phyloP scores from a whole-genome alignment of 1,139 yeast genomes.

The Geotrichum siamense region DNA sequence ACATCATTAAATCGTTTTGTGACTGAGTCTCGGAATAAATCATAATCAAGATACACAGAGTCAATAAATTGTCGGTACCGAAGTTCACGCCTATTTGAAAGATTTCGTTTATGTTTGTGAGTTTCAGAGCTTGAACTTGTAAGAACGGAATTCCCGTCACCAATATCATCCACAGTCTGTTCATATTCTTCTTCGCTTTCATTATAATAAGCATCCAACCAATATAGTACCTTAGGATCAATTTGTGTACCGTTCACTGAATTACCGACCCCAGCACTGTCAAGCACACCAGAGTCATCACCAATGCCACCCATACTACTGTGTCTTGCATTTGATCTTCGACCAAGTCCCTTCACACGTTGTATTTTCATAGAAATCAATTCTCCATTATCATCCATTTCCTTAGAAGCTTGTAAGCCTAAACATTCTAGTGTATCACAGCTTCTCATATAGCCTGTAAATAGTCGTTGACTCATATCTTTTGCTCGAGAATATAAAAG shows the following conservation, averaged over 20 bases:
- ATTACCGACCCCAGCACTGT: conserved; percentile 16
- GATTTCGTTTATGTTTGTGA: conserved; percentile 7
- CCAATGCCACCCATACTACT: conserved; percentile 16
- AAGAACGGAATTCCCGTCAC: conserved; percentile 1
- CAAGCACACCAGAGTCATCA: conserved; percentile 15
- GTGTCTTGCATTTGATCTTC: conserved; percentile 18
- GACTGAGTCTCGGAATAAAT: conserved; percentile 56
- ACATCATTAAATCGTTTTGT: conserved; percentile 79
- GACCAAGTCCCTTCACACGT: conserved; percentile 32
- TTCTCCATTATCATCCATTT: conserved; percentile 27
- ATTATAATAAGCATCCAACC: conserved; percentile 27
- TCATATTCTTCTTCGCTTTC: conserved; percentile 18
- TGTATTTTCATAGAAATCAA: conserved; percentile 27
- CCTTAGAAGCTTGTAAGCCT: conserved; percentile 49
- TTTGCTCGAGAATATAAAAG: conserved; percentile 27
- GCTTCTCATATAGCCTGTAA: conserved; percentile 39
- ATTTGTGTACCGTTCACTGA: conserved; percentile 12
- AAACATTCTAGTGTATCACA: conserved; percentile 65
- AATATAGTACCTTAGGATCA: conserved; percentile 27
- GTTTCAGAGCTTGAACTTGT: conserved; percentile 5
- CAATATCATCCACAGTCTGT: conserved; percentile 10
- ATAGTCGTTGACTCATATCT: conserved; percentile 36
- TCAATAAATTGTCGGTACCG: conserved; percentile 28
- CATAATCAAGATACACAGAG: conserved; percentile 41
- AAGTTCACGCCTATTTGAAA: conserved; percentile 21